Conservation (phyloP, 805 yeast species). For the Wickerhamomyces bovis region DNA sequence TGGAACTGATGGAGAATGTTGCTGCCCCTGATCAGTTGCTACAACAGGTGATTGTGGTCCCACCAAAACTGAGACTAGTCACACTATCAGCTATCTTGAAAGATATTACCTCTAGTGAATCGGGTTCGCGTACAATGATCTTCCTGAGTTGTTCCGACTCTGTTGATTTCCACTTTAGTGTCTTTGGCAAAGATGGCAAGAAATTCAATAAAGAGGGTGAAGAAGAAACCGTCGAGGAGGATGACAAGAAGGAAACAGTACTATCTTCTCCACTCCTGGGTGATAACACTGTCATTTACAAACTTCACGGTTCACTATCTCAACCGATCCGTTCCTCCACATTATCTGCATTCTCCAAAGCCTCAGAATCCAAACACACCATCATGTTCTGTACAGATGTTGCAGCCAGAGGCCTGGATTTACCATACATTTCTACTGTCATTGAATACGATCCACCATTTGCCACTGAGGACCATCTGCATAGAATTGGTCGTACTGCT, state of each 20-base stretch:
- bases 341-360: constrained; percentile 33
- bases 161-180: constrained; percentile 87
- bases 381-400: constrained; percentile 94
- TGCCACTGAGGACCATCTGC: constrained; percentile 89
- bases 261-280: constrained; percentile 49
- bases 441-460: constrained; percentile 95
- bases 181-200: constrained; percentile 57
- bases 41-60: constrained; percentile 78
- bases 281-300: constrained; percentile 44
- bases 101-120: constrained; percentile 33
- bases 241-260: constrained; percentile 31
- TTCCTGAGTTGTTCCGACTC: constrained; percentile 93
- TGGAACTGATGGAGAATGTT: constrained; percentile 23
- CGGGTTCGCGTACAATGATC: constrained; percentile 59
- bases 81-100: constrained; percentile 65
- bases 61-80: constrained; percentile 87
- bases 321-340: constrained; percentile 83
- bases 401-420: constrained; percentile 93
- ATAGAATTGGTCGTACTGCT: constrained; percentile 96
- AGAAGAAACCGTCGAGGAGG: constrained; percentile 25
- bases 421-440: constrained; percentile 80
- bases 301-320: constrained; percentile 85
- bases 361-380: constrained; percentile 43
- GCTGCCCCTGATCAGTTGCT: constrained; percentile 87
- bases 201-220: constrained; percentile 28